Percentiles rank a stretch among this genome's conserved stretches.
Conservation (phyloP, 208 protist genomes). For the Kentomonas sorsogonicus region DNA sequence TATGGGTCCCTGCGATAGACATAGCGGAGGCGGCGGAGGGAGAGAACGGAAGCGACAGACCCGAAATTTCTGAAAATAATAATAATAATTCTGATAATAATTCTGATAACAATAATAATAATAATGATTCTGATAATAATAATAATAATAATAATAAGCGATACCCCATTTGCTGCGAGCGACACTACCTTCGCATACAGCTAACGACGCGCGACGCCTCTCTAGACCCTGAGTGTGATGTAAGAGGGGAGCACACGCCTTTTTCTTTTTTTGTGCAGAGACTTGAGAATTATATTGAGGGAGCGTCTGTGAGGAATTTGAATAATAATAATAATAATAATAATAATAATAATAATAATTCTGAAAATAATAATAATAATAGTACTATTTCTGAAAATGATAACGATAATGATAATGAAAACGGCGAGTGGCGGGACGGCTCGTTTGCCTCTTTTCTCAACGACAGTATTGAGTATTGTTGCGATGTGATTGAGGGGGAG, state of each 20-base stretch:
- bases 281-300: neutral
- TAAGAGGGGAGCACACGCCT: constrained; percentile 80
- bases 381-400: neutral
- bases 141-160: no score
- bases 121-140: neutral
- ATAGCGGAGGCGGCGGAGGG: constrained; percentile 6
- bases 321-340: neutral
- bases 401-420: neutral
- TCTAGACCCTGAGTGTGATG: constrained; percentile 80
- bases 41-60: neutral
- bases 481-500: constrained; percentile 79
- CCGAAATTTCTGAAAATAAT: no score
- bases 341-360: neutral
- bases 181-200: constrained; percentile 72
- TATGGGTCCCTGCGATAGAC: constrained; percentile 67
- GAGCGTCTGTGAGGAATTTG: neutral
- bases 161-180: constrained; percentile 25
- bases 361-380: neutral
- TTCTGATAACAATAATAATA: no score
- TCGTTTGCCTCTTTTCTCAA: constrained; percentile 14
- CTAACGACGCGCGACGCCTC: constrained; percentile 75
- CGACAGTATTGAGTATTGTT: constrained; percentile 66
- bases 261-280: constrained; percentile 80
- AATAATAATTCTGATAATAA: no score
- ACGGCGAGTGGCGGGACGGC: neutral